Evolutionary conservation across 2,329 filamentous ascomycete species (phyloP).

Genomic region (Elsinoe australis): DNA sequence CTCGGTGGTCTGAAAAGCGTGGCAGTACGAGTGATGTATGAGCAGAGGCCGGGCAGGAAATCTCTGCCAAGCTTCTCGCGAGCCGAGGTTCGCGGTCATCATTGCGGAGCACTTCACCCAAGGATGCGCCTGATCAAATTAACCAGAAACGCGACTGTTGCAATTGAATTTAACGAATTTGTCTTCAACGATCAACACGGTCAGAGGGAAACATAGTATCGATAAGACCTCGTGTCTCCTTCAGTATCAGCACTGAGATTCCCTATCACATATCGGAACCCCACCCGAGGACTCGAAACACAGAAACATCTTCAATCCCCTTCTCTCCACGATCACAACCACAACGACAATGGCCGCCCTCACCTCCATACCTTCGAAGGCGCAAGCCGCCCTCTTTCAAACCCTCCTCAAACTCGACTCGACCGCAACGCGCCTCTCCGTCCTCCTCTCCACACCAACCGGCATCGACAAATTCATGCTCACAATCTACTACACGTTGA

Average conservation of each 20-base stretch:
- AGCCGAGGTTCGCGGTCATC: slow-evolving; percentile 6
- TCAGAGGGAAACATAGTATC: no score
- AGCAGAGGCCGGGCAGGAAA: no score
- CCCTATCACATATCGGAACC: no score
- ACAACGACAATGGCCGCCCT: slow-evolving; percentile 12
- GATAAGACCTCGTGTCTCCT: no score
- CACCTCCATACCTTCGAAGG: slow-evolving; percentile 1
- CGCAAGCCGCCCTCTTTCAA: neutral
- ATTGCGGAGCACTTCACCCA: slow-evolving; percentile 9
- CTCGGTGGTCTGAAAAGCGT: no score
- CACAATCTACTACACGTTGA: slow-evolving; percentile 39
- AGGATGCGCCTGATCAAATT: slow-evolving; percentile 9
- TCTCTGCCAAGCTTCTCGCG: neutral
- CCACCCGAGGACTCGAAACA: no score
- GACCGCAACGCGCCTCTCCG: slow-evolving; percentile 27
- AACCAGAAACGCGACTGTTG: neutral
- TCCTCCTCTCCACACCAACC: slow-evolving; percentile 34
- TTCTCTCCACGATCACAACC: neutral
- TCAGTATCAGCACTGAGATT: no score
- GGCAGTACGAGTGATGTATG: no score
- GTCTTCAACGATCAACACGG: no score
- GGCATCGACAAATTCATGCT: slow-evolving; percentile 37
- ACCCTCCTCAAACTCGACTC: slow-evolving; percentile 12
- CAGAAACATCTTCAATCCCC: slow-evolving; percentile 7
- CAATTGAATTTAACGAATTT: no score